Evolutionary conservation across 176 grass and related monocot species (phyloP).

Genomic region (Triticum dicoccoides): DNA sequence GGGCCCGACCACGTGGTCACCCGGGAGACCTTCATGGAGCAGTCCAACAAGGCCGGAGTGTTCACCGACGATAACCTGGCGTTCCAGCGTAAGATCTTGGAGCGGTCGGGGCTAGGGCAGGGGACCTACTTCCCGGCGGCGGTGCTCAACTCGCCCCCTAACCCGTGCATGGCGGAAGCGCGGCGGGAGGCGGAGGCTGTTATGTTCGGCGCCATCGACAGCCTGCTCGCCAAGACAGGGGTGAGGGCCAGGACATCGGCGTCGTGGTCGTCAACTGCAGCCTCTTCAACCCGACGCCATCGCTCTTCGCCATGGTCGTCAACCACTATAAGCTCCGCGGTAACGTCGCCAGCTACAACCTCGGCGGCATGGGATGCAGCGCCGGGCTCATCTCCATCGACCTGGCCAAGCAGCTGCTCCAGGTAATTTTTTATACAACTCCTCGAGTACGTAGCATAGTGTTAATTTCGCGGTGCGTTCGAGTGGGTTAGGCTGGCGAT

Average conservation of each 20-base stretch:
- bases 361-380: conserved; percentile 90
- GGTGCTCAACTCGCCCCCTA: conserved; percentile 56
- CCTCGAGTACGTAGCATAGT: no score
- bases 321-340: conserved; percentile 84
- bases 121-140: conserved; percentile 65
- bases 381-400: conserved; percentile 89
- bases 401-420: conserved; percentile 88
- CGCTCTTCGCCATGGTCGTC: conserved; percentile 80
- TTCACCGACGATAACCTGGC: conserved; percentile 71
- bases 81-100: conserved; percentile 82
- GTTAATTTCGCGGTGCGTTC: background rate
- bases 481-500: background rate
- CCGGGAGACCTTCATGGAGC: conserved; percentile 66
- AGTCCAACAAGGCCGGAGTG: conserved; percentile 21
- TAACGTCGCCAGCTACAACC: conserved; percentile 76
- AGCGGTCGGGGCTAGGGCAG: conserved; percentile 68
- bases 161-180: conserved; percentile 93
- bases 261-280: conserved; percentile 80
- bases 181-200: conserved; percentile 75
- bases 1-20: conserved; percentile 24
- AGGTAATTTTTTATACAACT: conserved; percentile 28
- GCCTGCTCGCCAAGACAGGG: conserved; percentile 56
- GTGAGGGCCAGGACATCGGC: conserved; percentile 62
- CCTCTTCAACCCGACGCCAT: conserved; percentile 80
- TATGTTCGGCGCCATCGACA: conserved; percentile 87